phyloP scores from a whole-genome alignment of 2,329 filamentous ascomycete species.

The Calonectria montana region DNA sequence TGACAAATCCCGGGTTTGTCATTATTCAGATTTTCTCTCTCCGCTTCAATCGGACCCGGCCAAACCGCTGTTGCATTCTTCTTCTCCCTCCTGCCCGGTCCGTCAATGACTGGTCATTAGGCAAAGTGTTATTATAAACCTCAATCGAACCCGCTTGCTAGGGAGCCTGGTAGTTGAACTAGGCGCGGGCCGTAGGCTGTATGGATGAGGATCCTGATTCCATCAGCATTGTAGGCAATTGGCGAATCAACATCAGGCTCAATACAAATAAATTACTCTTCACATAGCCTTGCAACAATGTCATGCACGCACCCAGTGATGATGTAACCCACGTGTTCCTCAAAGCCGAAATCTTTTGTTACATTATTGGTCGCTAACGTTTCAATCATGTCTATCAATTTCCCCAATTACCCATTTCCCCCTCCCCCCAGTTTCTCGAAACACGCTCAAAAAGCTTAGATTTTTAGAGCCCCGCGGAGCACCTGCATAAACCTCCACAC shows the following conservation, averaged over 20 bases:
- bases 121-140: no score
- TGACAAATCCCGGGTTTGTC: background rate
- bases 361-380: conserved; percentile 4
- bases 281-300: background rate
- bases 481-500: conserved; percentile 65
- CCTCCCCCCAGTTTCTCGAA: background rate
- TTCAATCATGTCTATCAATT: conserved; percentile 15
- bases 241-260: background rate
- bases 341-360: background rate
- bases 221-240: background rate
- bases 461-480: conserved; percentile 46
- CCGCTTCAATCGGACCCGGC: background rate
- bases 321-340: background rate
- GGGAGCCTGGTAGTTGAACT: background rate
- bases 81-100: no score
- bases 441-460: conserved; percentile 25
- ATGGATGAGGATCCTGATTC: background rate
- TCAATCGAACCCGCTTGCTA: no score
- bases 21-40: background rate
- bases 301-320: background rate
- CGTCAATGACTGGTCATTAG: no score
- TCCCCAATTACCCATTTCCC: background rate
- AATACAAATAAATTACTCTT: background rate
- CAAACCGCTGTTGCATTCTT: no score
- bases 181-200: background rate